phyloP scores from a whole-genome alignment of 1,284 basidiomycete genomes.

The Malassezia caprae region DNA sequence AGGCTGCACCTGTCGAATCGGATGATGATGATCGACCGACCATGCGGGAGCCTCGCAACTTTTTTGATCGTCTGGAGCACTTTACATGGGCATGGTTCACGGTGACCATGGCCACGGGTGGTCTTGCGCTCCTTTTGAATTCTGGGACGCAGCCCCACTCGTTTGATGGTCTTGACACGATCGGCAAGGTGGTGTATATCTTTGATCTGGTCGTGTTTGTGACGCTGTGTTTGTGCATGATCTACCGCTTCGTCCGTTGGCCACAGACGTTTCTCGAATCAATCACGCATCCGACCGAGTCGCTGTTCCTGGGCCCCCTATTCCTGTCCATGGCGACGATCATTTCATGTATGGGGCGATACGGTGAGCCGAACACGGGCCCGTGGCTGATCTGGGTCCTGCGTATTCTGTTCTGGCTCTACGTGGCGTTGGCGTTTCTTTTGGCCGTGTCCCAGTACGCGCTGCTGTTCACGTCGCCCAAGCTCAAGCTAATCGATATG shows the following conservation, averaged over 20 bases:
- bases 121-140: background rate
- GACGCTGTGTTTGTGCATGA: background rate
- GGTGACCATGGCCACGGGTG: background rate
- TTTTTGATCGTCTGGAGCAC: background rate
- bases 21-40: background rate
- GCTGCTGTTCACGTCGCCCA: background rate
- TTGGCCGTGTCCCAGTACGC: background rate
- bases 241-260: background rate
- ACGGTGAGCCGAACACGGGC: background rate
- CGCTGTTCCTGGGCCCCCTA: background rate
- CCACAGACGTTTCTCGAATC: background rate
- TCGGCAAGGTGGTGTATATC: background rate
- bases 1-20: background rate
- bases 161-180: background rate
- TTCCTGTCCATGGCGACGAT: background rate
- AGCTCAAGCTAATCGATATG: constrained; percentile 20
- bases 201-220: background rate
- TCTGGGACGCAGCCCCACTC: background rate
- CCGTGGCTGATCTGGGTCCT: background rate
- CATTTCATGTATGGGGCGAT: background rate
- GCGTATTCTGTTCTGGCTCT: background rate
- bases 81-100: background rate
- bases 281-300: background rate
- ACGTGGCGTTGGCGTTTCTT: background rate
- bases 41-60: background rate